Evolutionary conservation across 495 filamentous ascomycete species (phyloP).

Genomic region (Amorphotheca resinae): DNA sequence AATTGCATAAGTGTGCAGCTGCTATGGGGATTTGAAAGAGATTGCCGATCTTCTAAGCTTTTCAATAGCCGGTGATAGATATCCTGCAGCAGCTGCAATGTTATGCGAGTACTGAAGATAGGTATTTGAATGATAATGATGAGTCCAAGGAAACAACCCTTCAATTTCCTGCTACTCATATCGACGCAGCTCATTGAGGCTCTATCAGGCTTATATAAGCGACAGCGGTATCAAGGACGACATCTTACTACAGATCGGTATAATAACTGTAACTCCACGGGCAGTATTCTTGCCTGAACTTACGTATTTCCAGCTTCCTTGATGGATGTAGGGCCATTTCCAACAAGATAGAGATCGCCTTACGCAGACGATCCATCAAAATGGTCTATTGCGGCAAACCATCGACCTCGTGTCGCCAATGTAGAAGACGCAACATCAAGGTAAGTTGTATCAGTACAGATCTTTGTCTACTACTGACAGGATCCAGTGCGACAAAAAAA

Average conservation of each 20-base stretch:
- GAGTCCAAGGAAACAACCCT: too few relatives aligned
- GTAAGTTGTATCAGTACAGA: neutral
- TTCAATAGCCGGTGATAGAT: conserved; percentile 29
- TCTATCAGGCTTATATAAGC: too few relatives aligned
- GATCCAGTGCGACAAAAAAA: conserved; percentile 12
- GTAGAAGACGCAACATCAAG: conserved; percentile 7
- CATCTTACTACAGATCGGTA: too few relatives aligned
- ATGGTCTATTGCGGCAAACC: conserved; percentile 12
- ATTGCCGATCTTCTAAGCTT: conserved; percentile 35
- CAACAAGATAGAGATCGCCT: neutral
- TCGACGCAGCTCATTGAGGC: neutral
- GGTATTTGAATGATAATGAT: neutral
- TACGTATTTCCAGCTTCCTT: conserved; percentile 2
- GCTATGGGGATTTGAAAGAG: conserved; percentile 36
- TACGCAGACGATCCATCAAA: neutral
- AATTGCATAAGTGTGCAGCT: conserved; percentile 34
- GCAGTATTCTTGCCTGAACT: too few relatives aligned
- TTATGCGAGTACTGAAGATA: conserved; percentile 6
- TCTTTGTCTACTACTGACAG: neutral
- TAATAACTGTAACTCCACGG: too few relatives aligned
- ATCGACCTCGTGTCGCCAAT: conserved; percentile 9
- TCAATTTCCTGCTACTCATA: neutral
- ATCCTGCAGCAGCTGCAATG: conserved; percentile 13
- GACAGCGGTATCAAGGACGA: too few relatives aligned
- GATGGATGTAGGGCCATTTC: neutral